Percentiles rank a stretch among this genome's conserved stretches.
These are phyloP conservation scores for Podospora australis DNA, from an alignment of 495 filamentous ascomycete genomes.

Conservation along the genomic window DNA sequence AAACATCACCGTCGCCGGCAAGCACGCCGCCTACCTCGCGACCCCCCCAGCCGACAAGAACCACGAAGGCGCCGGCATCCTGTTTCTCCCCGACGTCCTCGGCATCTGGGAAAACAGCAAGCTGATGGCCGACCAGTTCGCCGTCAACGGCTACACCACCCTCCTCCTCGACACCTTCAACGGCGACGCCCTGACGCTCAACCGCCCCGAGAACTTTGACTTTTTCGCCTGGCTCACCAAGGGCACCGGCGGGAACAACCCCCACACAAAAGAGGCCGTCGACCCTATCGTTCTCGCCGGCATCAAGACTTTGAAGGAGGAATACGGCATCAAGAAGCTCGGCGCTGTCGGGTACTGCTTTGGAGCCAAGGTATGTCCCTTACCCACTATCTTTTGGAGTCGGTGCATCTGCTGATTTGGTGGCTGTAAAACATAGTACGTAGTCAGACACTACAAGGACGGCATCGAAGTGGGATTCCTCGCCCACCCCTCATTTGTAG, in stretches of 20 bases:
- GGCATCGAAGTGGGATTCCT: slow-evolving; percentile 57
- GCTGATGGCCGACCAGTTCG: slow-evolving; percentile 77
- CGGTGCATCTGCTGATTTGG: no score
- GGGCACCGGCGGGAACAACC: slow-evolving; percentile 43
- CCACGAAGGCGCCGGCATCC: slow-evolving; percentile 46
- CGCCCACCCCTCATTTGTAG: slow-evolving; percentile 73
- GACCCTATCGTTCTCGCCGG: slow-evolving; percentile 44
- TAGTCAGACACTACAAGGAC: slow-evolving; percentile 38
- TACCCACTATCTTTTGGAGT: no score
- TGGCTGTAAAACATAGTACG: slow-evolving; percentile 33
- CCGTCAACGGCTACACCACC: slow-evolving; percentile 72
- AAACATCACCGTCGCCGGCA: slow-evolving; percentile 35
- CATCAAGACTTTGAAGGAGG: slow-evolving; percentile 42
- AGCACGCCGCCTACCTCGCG: slow-evolving; percentile 45
- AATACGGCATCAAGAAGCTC: slow-evolving; percentile 55
- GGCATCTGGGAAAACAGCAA: slow-evolving; percentile 71
- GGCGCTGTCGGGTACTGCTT: slow-evolving; percentile 78
- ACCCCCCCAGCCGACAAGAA: slow-evolving; percentile 35
- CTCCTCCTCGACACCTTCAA: slow-evolving; percentile 73
- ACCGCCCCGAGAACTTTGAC: slow-evolving; percentile 52
- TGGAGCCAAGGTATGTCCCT: slow-evolving; percentile 48
- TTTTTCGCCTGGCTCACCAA: slow-evolving; percentile 53
- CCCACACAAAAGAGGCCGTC: slow-evolving; percentile 53
- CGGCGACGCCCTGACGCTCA: slow-evolving; percentile 57
- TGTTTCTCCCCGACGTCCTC: slow-evolving; percentile 60